These are phyloP conservation scores for Schoenoplectus triqueter DNA, from an alignment of 202 grass and related monocot genomes.

Conservation along the genomic window DNA sequence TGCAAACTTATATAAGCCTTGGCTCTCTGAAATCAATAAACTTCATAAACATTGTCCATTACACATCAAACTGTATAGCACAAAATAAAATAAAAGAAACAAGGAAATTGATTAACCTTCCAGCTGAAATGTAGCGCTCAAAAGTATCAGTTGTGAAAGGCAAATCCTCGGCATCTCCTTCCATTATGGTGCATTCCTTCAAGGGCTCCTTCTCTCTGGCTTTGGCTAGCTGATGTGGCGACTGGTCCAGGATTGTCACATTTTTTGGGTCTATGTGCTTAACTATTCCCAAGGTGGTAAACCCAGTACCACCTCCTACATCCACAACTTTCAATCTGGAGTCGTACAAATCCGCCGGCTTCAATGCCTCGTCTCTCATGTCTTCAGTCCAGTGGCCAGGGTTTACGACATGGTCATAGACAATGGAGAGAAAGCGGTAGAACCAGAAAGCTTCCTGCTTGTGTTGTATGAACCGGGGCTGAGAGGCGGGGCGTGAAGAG, in stretches of 20 bases:
- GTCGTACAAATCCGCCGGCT: slow-evolving; percentile 77
- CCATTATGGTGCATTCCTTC: slow-evolving; percentile 76
- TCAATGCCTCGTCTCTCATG: slow-evolving; percentile 90
- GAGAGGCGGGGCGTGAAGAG: slow-evolving; percentile 44
- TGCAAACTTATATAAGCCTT: too few relatives aligned
- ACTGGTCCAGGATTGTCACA: slow-evolving; percentile 90
- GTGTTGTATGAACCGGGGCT: slow-evolving; percentile 96
- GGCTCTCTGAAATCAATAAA: too few relatives aligned
- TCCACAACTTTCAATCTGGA: slow-evolving; percentile 70
- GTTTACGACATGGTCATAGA: slow-evolving; percentile 93
- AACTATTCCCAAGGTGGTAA: slow-evolving; percentile 91
- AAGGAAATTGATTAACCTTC: slow-evolving; percentile 58
- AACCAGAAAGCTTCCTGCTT: slow-evolving; percentile 99
- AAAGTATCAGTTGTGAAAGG: slow-evolving; percentile 77
- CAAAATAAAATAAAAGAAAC: slow-evolving; percentile 4
- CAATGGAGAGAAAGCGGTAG: slow-evolving; percentile 91
- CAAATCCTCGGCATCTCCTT: slow-evolving; percentile 93
- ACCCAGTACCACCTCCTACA: slow-evolving; percentile 79
- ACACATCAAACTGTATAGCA: not conserved
- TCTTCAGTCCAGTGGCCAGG: slow-evolving; percentile 96
- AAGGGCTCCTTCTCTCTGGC: slow-evolving; percentile 70
- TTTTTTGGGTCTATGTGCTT: slow-evolving; percentile 66
- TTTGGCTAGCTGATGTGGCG: slow-evolving; percentile 92
- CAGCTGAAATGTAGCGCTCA: slow-evolving; percentile 85
- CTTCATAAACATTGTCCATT: not conserved